phyloP scores from a whole-genome alignment of 257 asterid species.

The Scutellaria galericulata region DNA sequence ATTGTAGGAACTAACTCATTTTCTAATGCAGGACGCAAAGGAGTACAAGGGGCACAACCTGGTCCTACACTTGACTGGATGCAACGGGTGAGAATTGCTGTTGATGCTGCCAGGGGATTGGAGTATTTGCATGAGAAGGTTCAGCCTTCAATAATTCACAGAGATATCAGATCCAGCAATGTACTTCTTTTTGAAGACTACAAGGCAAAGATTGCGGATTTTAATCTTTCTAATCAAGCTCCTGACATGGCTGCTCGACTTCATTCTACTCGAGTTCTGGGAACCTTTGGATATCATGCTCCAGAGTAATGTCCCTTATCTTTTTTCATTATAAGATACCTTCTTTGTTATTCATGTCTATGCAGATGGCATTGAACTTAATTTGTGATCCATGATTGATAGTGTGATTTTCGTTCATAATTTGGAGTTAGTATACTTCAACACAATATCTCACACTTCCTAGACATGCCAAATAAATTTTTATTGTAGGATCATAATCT shows the following conservation, averaged over 20 bases:
- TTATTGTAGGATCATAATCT: constrained; percentile 3
- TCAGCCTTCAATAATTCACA: constrained; percentile 84
- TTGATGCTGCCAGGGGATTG: constrained; percentile 97
- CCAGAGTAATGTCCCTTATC: constrained; percentile 75
- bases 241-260: constrained; percentile 99
- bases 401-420: constrained; percentile 1
- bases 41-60: constrained; percentile 98
- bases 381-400: neutral
- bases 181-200: constrained; percentile 93
- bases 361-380: neutral
- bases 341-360: constrained; percentile 3
- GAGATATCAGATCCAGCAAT: constrained; percentile 98
- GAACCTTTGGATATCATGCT: constrained; percentile 99
- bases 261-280: constrained; percentile 96
- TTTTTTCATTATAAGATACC: constrained; percentile 27
- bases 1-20: constrained; percentile 8
- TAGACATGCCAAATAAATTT: neutral
- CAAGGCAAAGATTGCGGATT: constrained; percentile 91
- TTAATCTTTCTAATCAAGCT: constrained; percentile 95
- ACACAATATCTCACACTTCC: neutral
- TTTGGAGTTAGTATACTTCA: constrained; percentile 12
- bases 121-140: constrained; percentile 94
- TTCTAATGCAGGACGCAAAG: constrained; percentile 81
- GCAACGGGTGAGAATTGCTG: constrained; percentile 93
- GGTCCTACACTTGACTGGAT: constrained; percentile 99